These are phyloP conservation scores for Rhododendron griersonianum DNA, from an alignment of 148 eudicot genomes.

Conservation along the genomic window DNA sequence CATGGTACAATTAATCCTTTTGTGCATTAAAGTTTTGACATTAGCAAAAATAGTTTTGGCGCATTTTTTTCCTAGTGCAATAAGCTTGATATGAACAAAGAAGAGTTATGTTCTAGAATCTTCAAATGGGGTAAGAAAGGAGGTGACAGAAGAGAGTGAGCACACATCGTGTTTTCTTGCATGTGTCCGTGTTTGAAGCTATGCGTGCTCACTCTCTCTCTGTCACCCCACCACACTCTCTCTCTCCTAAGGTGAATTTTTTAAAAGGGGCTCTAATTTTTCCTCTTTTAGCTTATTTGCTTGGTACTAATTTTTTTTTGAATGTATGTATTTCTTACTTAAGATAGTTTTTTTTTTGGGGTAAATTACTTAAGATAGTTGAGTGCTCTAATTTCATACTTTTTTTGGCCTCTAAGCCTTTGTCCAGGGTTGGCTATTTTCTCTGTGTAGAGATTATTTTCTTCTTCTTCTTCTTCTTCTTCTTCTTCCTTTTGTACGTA, in stretches of 20 bases:
- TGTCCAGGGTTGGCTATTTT: not conserved
- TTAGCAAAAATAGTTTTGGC: not conserved
- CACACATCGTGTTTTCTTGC: conserved; percentile 46
- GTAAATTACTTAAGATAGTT: not conserved
- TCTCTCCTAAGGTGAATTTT: not conserved
- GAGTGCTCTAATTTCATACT: not conserved
- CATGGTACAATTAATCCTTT: not conserved
- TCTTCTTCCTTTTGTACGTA: not conserved
- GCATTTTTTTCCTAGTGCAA: not conserved
- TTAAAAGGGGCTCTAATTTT: not conserved
- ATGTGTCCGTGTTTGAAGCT: conserved; percentile 30
- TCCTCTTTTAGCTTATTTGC: not conserved
- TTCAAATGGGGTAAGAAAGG: conserved; percentile 23
- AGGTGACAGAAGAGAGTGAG: conserved; percentile 86
- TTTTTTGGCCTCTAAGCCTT: not conserved
- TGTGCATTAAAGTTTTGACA: not conserved
- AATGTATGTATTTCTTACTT: not conserved
- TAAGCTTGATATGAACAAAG: not conserved
- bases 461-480: not conserved
- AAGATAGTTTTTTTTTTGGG: too few species aligned
- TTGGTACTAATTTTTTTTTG: not conserved
- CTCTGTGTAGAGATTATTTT: too few species aligned
- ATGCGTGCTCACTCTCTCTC: conserved; percentile 43
- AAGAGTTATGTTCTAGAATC: not conserved
- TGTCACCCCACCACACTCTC: conserved; percentile 37